These are phyloP conservation scores for Sequoia sempervirens DNA, from an alignment of 75 land plant genomes.

Conservation along the genomic window DNA sequence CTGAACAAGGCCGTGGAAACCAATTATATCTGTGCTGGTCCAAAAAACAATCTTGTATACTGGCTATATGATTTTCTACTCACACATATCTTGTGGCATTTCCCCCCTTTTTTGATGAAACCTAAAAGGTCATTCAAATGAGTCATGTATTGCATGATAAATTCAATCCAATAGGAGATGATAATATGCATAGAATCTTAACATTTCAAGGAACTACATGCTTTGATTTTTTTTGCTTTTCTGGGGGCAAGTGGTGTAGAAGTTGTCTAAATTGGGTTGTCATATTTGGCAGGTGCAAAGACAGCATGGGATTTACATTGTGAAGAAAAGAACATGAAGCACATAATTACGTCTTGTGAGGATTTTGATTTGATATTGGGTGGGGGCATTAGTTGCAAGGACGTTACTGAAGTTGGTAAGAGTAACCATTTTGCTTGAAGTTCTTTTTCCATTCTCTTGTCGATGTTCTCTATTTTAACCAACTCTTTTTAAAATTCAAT, in stretches of 20 bases:
- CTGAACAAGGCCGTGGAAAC: neutral
- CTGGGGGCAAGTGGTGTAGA: neutral
- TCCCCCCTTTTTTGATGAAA: neutral
- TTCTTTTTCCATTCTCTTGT: neutral
- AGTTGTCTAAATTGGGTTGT: neutral
- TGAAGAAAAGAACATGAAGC: constrained; percentile 44
- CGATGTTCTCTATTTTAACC: neutral
- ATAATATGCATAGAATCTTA: no score
- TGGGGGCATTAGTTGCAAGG: constrained; percentile 59
- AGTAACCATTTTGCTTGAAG: neutral
- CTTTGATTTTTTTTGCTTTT: neutral
- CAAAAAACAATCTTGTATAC: neutral
- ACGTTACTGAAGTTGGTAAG: constrained; percentile 92
- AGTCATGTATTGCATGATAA: neutral
- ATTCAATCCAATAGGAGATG: neutral
- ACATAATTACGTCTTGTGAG: constrained; percentile 69
- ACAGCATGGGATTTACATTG: constrained; percentile 90
- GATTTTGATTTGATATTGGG: constrained; percentile 54
- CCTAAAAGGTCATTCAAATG: neutral
- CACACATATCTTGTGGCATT: neutral
- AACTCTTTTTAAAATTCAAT: neutral
- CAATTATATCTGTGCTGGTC: neutral
- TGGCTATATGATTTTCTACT: neutral
- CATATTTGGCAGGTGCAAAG: constrained; percentile 52
- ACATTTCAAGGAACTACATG: no score